These are phyloP conservation scores for Metarhizium humberi DNA, from an alignment of 2,329 filamentous ascomycete genomes.

Conservation along the genomic window DNA sequence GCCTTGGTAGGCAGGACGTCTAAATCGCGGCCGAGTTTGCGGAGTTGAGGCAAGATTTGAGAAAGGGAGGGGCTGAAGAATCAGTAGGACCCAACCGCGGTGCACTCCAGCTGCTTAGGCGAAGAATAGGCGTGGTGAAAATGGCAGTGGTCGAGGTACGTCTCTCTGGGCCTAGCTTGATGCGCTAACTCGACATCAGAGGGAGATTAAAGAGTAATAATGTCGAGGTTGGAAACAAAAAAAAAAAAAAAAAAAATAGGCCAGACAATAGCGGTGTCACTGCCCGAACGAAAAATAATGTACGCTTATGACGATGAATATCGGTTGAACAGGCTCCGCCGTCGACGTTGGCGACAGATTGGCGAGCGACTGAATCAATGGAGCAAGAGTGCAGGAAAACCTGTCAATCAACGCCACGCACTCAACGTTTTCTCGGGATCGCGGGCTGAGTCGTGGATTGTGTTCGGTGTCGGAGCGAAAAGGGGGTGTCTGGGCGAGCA, in stretches of 20 bases:
- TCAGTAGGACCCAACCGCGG: neutral
- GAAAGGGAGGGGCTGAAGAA: neutral
- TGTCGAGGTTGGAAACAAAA: neutral
- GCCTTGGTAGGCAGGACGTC: neutral
- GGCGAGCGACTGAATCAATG: neutral
- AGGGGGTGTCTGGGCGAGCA: neutral
- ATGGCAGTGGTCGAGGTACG: neutral
- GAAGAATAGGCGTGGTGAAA: neutral
- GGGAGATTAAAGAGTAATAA: neutral
- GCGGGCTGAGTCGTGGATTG: neutral
- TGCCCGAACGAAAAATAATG: neutral
- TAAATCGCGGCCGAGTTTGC: neutral
- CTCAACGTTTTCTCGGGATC: neutral
- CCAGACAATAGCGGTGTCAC: neutral
- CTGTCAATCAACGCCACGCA: neutral
- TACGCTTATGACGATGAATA: neutral
- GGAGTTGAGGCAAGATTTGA: neutral
- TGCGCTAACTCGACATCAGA: slow-evolving; percentile 2
- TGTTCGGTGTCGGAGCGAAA: neutral
- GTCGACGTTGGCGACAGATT: neutral
- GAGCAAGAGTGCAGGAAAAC: neutral
- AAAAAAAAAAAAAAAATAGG: neutral
- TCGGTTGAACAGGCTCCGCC: neutral
- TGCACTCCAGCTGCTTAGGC: neutral
- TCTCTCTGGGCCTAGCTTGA: neutral